Percentiles rank a stretch among this genome's conserved stretches.
phyloP scores from a whole-genome alignment of 192 early-diverging fungal species.

The Backusella macrospora region DNA sequence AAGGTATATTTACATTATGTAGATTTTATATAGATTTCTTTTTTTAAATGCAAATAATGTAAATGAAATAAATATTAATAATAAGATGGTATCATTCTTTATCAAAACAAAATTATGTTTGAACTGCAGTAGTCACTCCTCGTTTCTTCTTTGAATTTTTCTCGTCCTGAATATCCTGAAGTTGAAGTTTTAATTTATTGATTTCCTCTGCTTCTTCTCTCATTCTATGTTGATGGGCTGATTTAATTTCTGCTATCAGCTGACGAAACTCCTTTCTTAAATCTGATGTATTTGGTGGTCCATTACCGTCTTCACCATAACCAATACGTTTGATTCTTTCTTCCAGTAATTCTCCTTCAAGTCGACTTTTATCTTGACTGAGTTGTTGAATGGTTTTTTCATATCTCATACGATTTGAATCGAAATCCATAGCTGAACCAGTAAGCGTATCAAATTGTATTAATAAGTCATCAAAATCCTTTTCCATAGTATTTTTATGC shows the following conservation, averaged over 20 bases:
- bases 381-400: slow-evolving; percentile 38
- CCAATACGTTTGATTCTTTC: slow-evolving; percentile 43
- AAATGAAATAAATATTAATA: no score
- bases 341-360: slow-evolving; percentile 44
- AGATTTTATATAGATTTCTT: no score
- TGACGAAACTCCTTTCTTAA: slow-evolving; percentile 60
- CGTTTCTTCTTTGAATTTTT: slow-evolving; percentile 32
- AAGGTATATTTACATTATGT: no score
- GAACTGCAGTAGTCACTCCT: slow-evolving; percentile 33
- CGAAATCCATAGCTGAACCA: slow-evolving; percentile 44
- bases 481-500: slow-evolving; percentile 31
- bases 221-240: slow-evolving; percentile 50
- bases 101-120: background rate
- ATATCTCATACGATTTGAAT: slow-evolving; percentile 39
- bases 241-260: slow-evolving; percentile 51
- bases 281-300: slow-evolving; percentile 43
- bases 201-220: slow-evolving; percentile 51
- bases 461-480: slow-evolving; percentile 45
- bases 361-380: slow-evolving; percentile 16
- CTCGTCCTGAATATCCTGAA: slow-evolving; percentile 52
- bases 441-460: slow-evolving; percentile 50
- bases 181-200: slow-evolving; percentile 39
- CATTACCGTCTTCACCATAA: slow-evolving; percentile 12
- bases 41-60: no score
- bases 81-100: no score